These are phyloP conservation scores for Fonsecaea nubica DNA, from an alignment of 2,329 filamentous ascomycete genomes.

Conservation along the genomic window DNA sequence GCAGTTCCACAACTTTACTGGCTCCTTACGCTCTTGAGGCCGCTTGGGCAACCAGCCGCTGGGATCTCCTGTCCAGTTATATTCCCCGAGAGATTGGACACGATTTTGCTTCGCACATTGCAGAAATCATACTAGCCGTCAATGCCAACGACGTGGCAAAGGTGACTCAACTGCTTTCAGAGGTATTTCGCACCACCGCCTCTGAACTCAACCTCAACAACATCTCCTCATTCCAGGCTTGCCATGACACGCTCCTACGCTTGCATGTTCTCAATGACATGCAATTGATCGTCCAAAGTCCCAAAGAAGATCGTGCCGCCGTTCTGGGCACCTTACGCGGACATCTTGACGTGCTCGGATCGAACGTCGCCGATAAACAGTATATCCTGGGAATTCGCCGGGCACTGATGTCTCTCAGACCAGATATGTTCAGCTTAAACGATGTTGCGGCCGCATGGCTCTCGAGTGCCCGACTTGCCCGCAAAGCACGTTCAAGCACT, in stretches of 20 bases:
- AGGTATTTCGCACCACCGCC: slow-evolving; percentile 73
- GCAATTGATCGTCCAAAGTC: slow-evolving; percentile 64
- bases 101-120: slow-evolving; percentile 85
- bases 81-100: slow-evolving; percentile 57
- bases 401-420: slow-evolving; percentile 81
- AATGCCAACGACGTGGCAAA: slow-evolving; percentile 57
- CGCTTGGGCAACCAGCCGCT: slow-evolving; percentile 86
- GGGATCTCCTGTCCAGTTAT: slow-evolving; percentile 75
- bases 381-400: slow-evolving; percentile 86
- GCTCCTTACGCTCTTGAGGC: slow-evolving; percentile 88
- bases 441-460: slow-evolving; percentile 88
- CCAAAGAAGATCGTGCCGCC: slow-evolving; percentile 51
- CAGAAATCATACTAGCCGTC: slow-evolving; percentile 68
- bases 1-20: slow-evolving; percentile 60
- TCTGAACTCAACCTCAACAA: slow-evolving; percentile 76
- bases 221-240: slow-evolving; percentile 80
- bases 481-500: slow-evolving; percentile 81
- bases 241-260: slow-evolving; percentile 82
- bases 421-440: slow-evolving; percentile 65
- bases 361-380: slow-evolving; percentile 90
- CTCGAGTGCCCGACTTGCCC: slow-evolving; percentile 79
- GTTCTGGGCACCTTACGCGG: slow-evolving; percentile 67
- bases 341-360: slow-evolving; percentile 86
- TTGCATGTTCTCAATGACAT: slow-evolving; percentile 88
- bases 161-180: slow-evolving; percentile 66